Base-by-base conservation (phyloP, 192 early-diverging fungal genomes). In the Coemansia sp. region DNA sequence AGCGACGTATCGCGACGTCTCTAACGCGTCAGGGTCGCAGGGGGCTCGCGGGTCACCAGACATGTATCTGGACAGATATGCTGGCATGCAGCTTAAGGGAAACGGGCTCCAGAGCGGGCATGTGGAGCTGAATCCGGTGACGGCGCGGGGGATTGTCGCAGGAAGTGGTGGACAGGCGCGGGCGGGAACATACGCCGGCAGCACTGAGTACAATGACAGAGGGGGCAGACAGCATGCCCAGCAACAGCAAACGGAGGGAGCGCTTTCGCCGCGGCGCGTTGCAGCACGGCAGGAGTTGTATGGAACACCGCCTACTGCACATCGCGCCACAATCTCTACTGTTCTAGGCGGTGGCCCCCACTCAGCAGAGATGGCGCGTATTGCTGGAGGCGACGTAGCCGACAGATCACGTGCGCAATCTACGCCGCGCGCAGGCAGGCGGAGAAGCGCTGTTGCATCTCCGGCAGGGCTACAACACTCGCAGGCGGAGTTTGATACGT, bases 261-360 rank as follows among this genome's bases (percentile, higher is more conserved):
- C 39, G 1, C 39, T 50, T 20, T 66, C 64, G 64, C 64, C 64
- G 27, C 64, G 17, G 25, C 55, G 22, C 42, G 30, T 53, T 31
- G 63, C 66, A 69, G 52, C 62, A 61, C 30, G 21, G 31, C 54
- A 61, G 27, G 68, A 72, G 39, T 17, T 53, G 36, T 68, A 70
- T 46, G 25, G 32, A 5, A 69, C 78, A 23, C 72, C 72, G 20
- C 32, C 72, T 64, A 75, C 74, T 70, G 70, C 71, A 59, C 69
- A 75, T 64, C 70, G 70, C 7, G 64, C 66, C 24, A 66, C 70
- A 22, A 78, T 70, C 20, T 68, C 76, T 78, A 78, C 70, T 69
- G 70, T 64, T 7, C 52, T 72, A 19, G 46, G 61, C n/a, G 50
- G 56, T 51, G 57, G 33, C 55, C 14, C 59, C 29, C 59, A 53